Conservation (phyloP, 352 stramenopile genomes). For the Phytopythium aichiense region DNA sequence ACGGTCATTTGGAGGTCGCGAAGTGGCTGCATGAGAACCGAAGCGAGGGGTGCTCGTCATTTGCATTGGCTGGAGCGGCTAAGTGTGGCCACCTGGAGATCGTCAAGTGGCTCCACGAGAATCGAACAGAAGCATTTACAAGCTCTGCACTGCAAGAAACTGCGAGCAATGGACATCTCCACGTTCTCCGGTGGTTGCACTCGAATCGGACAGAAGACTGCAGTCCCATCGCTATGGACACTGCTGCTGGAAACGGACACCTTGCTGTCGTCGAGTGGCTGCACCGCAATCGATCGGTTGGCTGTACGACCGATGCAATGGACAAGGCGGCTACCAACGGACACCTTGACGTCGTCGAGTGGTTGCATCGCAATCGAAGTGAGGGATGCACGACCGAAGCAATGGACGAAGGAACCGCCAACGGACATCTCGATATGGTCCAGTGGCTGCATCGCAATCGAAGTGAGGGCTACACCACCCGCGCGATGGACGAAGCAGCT, state of each 20-base stretch:
- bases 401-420: no score
- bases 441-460: no score
- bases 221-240: conserved; percentile 51
- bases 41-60: conserved; percentile 13
- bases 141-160: no score
- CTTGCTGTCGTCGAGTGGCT: conserved; percentile 51
- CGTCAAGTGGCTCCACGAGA: conserved; percentile 33
- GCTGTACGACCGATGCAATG: conserved; percentile 56
- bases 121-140: conserved; percentile 32
- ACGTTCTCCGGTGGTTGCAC: conserved; percentile 52
- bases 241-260: conserved; percentile 50
- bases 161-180: conserved; percentile 42
- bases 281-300: conserved; percentile 13
- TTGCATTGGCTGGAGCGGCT: conserved; percentile 36
- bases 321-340: conserved; percentile 48
- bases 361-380: no score
- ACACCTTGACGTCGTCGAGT: conserved; percentile 21
- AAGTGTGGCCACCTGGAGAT: conserved; percentile 24
- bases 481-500: no score
- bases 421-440: no score
- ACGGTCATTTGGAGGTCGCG: conserved; percentile 61
- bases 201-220: conserved; percentile 51
- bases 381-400: no score
- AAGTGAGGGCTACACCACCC: no score
- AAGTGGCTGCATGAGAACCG: conserved; percentile 51